Evolutionary conservation across 257 asterid genomes (phyloP), one percentile per base, ranked within the genome.

Genomic region (Nicotiana tomentosiformis): DNA sequence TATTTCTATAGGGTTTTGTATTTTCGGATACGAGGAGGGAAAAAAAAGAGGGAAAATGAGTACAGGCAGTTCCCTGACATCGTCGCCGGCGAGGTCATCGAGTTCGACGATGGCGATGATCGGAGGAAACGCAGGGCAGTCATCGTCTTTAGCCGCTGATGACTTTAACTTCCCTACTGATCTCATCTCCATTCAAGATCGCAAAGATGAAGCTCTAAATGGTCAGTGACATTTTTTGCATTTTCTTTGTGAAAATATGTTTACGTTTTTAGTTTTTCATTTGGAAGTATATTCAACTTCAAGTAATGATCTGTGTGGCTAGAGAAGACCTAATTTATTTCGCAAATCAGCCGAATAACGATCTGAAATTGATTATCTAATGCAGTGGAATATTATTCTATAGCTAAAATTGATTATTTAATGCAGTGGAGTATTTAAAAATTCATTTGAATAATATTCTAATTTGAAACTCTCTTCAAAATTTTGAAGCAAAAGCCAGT

Each of bases 191-290:
- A 74, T 89, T 84, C 97, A 88, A 83, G 95, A 93, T 79, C 92
- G 95, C 87, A 93, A 91, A 82, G 93, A 92, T 29, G 93, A 91
- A 84, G 92, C 94, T 35, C 77, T 91, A 78, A 82, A 80, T 51
- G 94, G 97, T 91, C 82, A 69, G 81, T 90, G 14, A 7, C 55
- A 43, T 15, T 32, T 46, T 58, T 57, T 32, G 43, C 29, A 4
- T 49, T 12, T 26, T 18, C 29, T 49, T 49, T 51, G 4, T 23
- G 15, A 23, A 20, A 12, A 4, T 10, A 23, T 17, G 20, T 3
- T 77, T 77, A 33, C 10, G 11, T 15, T 64, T 23, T 4, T 23
- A 72, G 61, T 14, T 72, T 43, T 43, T 12, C 9, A 72, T 35
- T 46, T 72, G 26, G 14, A 20, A 12, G 46, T 37, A 37, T 33